Base-by-base conservation (phyloP, 2,329 filamentous ascomycete species). In the Xylariaceae sp. region DNA sequence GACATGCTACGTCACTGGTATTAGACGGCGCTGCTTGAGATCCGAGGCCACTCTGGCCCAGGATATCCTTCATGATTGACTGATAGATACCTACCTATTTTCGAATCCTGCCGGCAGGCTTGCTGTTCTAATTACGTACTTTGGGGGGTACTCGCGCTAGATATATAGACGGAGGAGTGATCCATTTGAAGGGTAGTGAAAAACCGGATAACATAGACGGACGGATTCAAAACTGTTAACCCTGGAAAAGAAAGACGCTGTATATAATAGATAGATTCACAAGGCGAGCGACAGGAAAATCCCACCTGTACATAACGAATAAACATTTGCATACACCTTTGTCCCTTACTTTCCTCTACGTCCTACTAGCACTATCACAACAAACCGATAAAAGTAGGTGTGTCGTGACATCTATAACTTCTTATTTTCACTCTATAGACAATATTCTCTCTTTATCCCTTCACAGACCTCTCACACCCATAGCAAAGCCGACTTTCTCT, bases 401-500 rank as follows among this genome's bases (percentile, higher is more conserved):
- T 30, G 23, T 30, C 23, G 23, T 30, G 23, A 30, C 30, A 11
- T 30, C 30, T 11, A 30, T 53, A 37, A 30, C 30, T 13, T 47
- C 37, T 42, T 42, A 10, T 42, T 10, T 42, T 39, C 10, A 11
- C 44, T 18, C 30, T 17, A 8, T 34, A 17, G 39, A 10, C 45
- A 9, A 34, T 13, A 42, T 44, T 55, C 64, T 57, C 65, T 55
- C 65, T 15, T 51, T 72, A 85, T 57, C 80, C 81, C 56, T 78
- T 75, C 52, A 85, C 76, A 53, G 87, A 87, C 70, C 88, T 81
- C 68, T 84, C 84, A 71, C 89, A 92, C 11, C 88, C 89, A 74
- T 92, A 90, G 70, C 89, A 92, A 49, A 91, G 62, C 34, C 71
- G 72, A 18, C 70, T 67, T 57, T 60, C 53, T 3, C 48, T 30